A percentile compares a stretch with the other conserved stretches of the same genome.
Evolutionary conservation across 441 rosid genomes (phyloP).

Genomic region (Oxalis stricta): DNA sequence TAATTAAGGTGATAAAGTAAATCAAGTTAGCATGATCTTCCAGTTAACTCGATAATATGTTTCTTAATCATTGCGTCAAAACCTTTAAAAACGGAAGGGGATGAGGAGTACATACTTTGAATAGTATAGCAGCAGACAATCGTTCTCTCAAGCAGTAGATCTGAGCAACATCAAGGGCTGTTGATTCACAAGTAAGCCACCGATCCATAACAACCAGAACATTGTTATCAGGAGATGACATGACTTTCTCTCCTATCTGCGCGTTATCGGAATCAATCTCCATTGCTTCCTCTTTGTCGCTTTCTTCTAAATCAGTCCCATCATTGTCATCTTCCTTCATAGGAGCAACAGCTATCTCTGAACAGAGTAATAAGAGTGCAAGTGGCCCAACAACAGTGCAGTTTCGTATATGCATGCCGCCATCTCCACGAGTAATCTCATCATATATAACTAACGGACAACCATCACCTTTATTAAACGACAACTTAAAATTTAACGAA

Average conservation of each 20-base stretch:
- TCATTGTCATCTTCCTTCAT: conserved; percentile 18
- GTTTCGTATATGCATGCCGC: conserved; percentile 59
- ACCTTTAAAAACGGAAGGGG: too few species aligned
- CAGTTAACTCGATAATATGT: too few species aligned
- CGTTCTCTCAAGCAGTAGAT: conserved; percentile 85
- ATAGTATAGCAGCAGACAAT: conserved; percentile 57
- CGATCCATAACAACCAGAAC: conserved; percentile 62
- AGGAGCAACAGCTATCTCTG: conserved; percentile 80
- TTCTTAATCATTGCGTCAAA: too few species aligned
- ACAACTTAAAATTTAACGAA: conserved; percentile 42
- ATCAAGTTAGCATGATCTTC: too few species aligned
- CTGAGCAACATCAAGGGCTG: conserved; percentile 82
- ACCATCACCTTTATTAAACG: conserved; percentile 24
- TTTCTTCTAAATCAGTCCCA: conserved; percentile 25
- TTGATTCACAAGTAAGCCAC: conserved; percentile 65
- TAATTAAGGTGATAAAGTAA: too few species aligned
- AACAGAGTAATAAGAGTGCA: conserved; percentile 52
- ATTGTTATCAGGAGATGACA: conserved; percentile 71
- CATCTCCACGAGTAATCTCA: conserved; percentile 85
- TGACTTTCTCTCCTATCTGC: conserved; percentile 24
- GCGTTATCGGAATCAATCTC: conserved; percentile 17
- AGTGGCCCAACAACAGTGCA: conserved; percentile 59
- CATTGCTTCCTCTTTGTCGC: conserved; percentile 34
- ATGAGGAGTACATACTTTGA: conserved; percentile 35
- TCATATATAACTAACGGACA: conserved; percentile 60